phyloP scores from a whole-genome alignment of 495 filamentous ascomycete genomes.

The Penicillium parvum region DNA sequence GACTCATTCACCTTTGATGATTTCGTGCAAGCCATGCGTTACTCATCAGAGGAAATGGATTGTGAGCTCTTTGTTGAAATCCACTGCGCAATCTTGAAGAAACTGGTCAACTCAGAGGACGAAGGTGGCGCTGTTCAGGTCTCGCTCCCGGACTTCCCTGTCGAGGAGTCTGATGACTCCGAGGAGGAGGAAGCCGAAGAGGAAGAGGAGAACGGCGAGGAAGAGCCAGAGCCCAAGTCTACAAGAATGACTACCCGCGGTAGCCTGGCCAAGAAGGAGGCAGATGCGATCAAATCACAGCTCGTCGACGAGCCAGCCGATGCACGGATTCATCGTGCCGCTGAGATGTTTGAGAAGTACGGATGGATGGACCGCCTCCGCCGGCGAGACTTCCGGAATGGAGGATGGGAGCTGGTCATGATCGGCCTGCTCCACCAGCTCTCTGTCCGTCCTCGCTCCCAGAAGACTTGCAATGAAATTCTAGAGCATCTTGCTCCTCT shows the following conservation, averaged over 20 bases:
- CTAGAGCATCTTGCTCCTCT: slow-evolving; percentile 74
- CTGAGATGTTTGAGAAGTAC: slow-evolving; percentile 62
- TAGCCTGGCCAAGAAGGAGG: slow-evolving; percentile 77
- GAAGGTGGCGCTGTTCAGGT: slow-evolving; percentile 72
- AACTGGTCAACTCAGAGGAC: slow-evolving; percentile 71
- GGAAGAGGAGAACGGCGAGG: slow-evolving; percentile 34
- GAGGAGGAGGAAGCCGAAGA: slow-evolving; percentile 50
- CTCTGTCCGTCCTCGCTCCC: slow-evolving; percentile 64
- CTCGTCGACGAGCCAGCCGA: slow-evolving; percentile 29
- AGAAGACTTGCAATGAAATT: slow-evolving; percentile 72
- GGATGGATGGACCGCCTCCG: slow-evolving; percentile 81
- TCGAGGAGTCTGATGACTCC: slow-evolving; percentile 58
- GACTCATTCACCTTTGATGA: slow-evolving; percentile 99
- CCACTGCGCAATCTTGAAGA: slow-evolving; percentile 86
- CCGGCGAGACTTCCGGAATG: slow-evolving; percentile 81
- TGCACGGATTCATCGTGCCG: slow-evolving; percentile 63
- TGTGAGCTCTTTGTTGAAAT: slow-evolving; percentile 88
- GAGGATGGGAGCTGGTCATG: slow-evolving; percentile 88
- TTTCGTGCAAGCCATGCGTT: slow-evolving; percentile 81
- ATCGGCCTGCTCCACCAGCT: slow-evolving; percentile 82
- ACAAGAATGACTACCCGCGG: slow-evolving; percentile 77
- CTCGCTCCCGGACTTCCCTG: slow-evolving; percentile 69
- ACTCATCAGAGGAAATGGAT: slow-evolving; percentile 68
- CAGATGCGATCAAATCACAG: slow-evolving; percentile 55
- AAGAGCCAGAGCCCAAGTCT: slow-evolving; percentile 45